These are phyloP conservation scores for Zygosaccharomyces pseudobailii DNA, from an alignment of 1,139 yeast genomes.

Conservation along the genomic window DNA sequence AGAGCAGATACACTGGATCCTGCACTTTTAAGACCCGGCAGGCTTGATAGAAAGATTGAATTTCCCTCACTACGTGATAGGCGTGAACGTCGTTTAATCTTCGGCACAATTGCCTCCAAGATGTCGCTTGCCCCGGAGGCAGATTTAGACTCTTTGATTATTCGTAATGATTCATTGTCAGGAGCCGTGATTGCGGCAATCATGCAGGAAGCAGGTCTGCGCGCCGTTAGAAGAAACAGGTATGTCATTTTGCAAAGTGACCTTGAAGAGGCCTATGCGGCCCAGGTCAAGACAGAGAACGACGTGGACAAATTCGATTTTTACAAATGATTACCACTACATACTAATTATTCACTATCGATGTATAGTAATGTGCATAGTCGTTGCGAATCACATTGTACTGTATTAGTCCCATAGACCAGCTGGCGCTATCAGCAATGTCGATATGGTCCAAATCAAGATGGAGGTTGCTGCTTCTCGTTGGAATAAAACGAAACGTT, in stretches of 20 bases:
- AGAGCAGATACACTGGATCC: slow-evolving; percentile 98
- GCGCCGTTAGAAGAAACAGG: slow-evolving; percentile 97
- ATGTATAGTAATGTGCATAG: slow-evolving; percentile 8
- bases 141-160: slow-evolving; percentile 88
- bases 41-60: slow-evolving; percentile 97
- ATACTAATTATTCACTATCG: slow-evolving; percentile 4
- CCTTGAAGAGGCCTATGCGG: slow-evolving; percentile 93
- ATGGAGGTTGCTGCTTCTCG: slow-evolving; percentile 42
- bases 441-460: slow-evolving; percentile 69
- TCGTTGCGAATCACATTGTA: slow-evolving; percentile 20
- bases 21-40: slow-evolving; percentile 94
- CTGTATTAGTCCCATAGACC: slow-evolving; percentile 49
- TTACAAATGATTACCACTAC: slow-evolving; percentile 55
- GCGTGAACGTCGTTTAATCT: slow-evolving; percentile 94
- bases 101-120: slow-evolving; percentile 91
- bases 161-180: slow-evolving; percentile 92
- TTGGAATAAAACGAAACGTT: slow-evolving; percentile 35
- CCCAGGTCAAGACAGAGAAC: slow-evolving; percentile 91
- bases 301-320: slow-evolving; percentile 97
- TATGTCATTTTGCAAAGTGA: slow-evolving; percentile 94
- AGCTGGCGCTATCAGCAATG: slow-evolving; percentile 39
- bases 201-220: slow-evolving; percentile 99
- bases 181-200: slow-evolving; percentile 99
- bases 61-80: slow-evolving; percentile 94
- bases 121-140: slow-evolving; percentile 98